Conservation (phyloP, 805 yeast genomes). For the Priceomyces carsonii region DNA sequence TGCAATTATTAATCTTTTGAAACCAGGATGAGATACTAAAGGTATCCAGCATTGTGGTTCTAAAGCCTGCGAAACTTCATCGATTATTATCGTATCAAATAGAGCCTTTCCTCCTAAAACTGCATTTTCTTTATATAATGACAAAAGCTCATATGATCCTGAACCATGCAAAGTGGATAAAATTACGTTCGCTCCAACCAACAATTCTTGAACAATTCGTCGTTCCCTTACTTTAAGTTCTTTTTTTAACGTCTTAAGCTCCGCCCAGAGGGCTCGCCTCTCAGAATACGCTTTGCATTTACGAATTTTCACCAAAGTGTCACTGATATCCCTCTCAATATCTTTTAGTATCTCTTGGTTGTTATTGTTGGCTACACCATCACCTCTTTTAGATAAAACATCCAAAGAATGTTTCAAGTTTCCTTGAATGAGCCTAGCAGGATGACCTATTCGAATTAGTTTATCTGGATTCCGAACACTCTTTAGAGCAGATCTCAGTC, state of each 20-base stretch:
- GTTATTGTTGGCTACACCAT: slow-evolving; percentile 41
- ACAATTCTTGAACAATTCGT: slow-evolving; percentile 57
- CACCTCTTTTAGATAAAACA: slow-evolving; percentile 57
- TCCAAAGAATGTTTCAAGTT: slow-evolving; percentile 77
- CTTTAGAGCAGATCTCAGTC: slow-evolving; percentile 24
- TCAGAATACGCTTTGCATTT: slow-evolving; percentile 66
- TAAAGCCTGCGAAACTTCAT: slow-evolving; percentile 91
- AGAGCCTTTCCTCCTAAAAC: slow-evolving; percentile 29
- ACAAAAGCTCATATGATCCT: slow-evolving; percentile 67
- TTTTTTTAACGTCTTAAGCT: slow-evolving; percentile 65
- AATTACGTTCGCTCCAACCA: slow-evolving; percentile 65
- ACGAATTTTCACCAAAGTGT: slow-evolving; percentile 54
- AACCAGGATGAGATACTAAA: slow-evolving; percentile 58
- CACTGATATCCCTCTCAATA: slow-evolving; percentile 69
- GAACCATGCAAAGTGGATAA: slow-evolving; percentile 88
- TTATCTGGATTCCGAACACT: slow-evolving; percentile 22
- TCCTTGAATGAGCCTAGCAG: slow-evolving; percentile 72
- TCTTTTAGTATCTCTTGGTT: slow-evolving; percentile 56
- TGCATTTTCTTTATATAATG: slow-evolving; percentile 40
- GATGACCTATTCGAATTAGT: slow-evolving; percentile 89
- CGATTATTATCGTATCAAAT: slow-evolving; percentile 84
- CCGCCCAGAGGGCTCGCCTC: slow-evolving; percentile 64
- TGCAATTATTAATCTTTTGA: slow-evolving; percentile 70
- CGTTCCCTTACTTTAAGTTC: slow-evolving; percentile 70
- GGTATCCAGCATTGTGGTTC: slow-evolving; percentile 99